phyloP scores from a whole-genome alignment of 78 protist species.

The Bodo saltans region DNA sequence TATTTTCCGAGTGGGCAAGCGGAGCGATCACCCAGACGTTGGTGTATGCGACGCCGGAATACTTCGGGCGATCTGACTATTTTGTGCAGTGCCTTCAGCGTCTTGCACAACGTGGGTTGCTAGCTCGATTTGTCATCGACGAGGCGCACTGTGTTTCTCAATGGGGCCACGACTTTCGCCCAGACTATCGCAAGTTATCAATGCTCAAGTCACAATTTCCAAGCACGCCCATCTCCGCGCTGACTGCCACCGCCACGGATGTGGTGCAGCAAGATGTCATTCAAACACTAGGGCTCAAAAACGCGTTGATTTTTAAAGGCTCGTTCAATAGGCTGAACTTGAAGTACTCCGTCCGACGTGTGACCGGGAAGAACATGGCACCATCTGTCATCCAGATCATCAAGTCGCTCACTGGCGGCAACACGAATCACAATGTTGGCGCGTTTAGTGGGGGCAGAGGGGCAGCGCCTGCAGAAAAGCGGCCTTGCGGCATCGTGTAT shows the following conservation, averaged over 20 bases:
- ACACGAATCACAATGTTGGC: no score
- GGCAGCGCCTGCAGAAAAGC: no score
- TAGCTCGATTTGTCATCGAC: constrained; percentile 40
- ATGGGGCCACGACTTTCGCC: constrained; percentile 50
- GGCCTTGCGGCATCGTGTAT: constrained; percentile 86
- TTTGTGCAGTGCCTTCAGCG: not conserved
- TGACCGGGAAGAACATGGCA: not conserved
- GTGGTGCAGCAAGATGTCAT: constrained; percentile 2
- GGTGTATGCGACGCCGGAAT: constrained; percentile 40
- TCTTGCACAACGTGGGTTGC: not conserved
- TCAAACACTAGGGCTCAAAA: not conserved
- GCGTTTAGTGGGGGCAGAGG: no score
- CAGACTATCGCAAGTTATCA: constrained; percentile 12
- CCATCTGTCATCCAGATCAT: constrained; percentile 41
- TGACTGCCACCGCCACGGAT: constrained; percentile 56
- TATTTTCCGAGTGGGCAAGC: not conserved
- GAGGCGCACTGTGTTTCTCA: constrained; percentile 47
- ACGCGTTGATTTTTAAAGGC: not conserved
- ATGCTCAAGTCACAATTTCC: constrained; percentile 16
- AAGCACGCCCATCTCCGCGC: constrained; percentile 38
- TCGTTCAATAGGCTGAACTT: constrained; percentile 43
- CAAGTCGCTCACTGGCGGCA: constrained; percentile 4
- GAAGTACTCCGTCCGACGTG: not conserved
- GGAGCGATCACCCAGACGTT: not conserved
- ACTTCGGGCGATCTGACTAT: not conserved